A percentile compares a stretch with the other conserved stretches of the same genome.
These are phyloP conservation scores for Salinomyces thailandicus DNA, from an alignment of 2,329 filamentous ascomycete genomes.

Conservation along the genomic window DNA sequence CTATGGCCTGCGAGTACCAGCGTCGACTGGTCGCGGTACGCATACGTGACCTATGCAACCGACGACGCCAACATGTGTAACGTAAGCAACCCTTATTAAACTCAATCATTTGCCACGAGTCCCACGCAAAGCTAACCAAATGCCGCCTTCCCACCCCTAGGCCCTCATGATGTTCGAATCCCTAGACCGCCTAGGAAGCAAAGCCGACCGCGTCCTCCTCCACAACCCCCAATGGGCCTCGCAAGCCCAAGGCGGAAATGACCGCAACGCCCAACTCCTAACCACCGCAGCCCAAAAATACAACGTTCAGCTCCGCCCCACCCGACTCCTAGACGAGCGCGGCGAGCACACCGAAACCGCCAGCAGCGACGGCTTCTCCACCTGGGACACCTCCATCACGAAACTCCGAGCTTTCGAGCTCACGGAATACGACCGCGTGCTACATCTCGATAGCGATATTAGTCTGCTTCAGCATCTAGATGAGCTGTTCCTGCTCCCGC, in stretches of 20 bases:
- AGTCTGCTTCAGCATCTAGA: conserved; percentile 52
- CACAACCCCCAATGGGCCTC: conserved; percentile 19
- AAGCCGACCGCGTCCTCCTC: conserved; percentile 35
- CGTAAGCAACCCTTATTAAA: conserved; percentile 10
- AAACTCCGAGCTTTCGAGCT: conserved; percentile 60
- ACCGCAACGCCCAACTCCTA: conserved; percentile 33
- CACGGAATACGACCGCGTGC: conserved; percentile 48
- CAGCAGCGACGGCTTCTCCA: conserved; percentile 1
- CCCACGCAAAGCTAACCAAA: too few species aligned
- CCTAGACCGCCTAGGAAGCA: conserved; percentile 29
- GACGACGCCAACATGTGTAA: conserved; percentile 34
- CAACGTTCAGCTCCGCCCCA: conserved; percentile 34
- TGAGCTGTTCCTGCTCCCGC: conserved; percentile 57
- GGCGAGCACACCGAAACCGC: conserved; percentile 3
- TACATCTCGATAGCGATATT: conserved; percentile 53
- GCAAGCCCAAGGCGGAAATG: conserved; percentile 3
- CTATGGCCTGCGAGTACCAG: conserved; percentile 3
- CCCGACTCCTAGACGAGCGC: conserved; percentile 7
- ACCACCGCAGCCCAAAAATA: conserved; percentile 38
- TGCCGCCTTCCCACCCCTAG: too few species aligned
- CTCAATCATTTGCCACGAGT: too few species aligned
- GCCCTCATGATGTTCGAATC: conserved; percentile 30
- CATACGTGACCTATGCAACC: conserved; percentile 37
- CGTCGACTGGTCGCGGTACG: conserved; percentile 28
- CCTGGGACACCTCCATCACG: conserved; percentile 53